Conservation (phyloP, 129 eudicot genomes). For the Centella asiatica region DNA sequence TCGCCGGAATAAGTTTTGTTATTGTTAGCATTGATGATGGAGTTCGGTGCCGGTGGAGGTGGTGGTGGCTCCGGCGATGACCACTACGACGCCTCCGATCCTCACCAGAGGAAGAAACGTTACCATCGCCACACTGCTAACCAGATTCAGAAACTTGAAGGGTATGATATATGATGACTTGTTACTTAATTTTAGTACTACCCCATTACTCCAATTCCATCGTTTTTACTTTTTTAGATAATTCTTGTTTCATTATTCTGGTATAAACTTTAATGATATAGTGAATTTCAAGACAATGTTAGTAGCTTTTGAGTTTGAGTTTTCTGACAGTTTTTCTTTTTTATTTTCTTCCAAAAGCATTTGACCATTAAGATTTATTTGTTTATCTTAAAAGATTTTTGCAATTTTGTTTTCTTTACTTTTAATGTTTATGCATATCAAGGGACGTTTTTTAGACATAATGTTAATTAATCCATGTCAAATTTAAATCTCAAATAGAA, state of each 20-base stretch:
- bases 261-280: not conserved
- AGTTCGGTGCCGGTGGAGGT: constrained; percentile 3
- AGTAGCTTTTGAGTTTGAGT: not conserved
- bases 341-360: too few relatives aligned
- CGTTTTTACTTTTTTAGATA: not conserved
- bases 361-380: too few relatives aligned
- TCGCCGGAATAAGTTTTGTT: not conserved
- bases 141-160: constrained; percentile 38
- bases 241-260: not conserved
- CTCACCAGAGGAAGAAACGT: constrained; percentile 4
- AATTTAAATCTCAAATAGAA: too few relatives aligned
- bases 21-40: constrained; percentile 1
- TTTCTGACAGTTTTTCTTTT: too few relatives aligned
- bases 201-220: too few relatives aligned
- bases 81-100: constrained; percentile 2
- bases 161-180: too few relatives aligned
- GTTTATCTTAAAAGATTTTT: too few relatives aligned
- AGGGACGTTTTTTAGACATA: too few relatives aligned
- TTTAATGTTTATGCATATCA: too few relatives aligned
- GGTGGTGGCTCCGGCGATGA: constrained; percentile 14
- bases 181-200: too few relatives aligned
- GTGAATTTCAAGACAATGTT: not conserved
- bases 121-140: constrained; percentile 31
- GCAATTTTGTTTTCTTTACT: too few relatives aligned
- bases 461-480: too few relatives aligned